Evolutionary conservation across 2,329 filamentous ascomycete genomes (phyloP).

Genomic region (Gaeumannomyces sp.): DNA sequence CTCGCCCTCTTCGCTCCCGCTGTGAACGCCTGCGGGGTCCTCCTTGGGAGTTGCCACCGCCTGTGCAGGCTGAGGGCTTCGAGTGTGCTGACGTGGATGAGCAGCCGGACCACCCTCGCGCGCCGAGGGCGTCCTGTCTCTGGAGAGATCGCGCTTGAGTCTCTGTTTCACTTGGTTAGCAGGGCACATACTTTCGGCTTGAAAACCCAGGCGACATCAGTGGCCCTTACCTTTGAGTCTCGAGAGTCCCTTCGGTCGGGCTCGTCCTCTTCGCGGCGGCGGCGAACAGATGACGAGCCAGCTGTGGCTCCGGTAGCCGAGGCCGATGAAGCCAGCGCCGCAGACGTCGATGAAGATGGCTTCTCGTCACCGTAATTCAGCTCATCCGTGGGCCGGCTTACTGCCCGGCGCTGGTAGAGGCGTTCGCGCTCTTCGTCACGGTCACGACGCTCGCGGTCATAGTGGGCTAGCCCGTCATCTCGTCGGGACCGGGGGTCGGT

Average conservation of each 20-base stretch:
- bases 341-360: constrained; percentile 26
- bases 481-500: constrained; percentile 50
- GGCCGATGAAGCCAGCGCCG: constrained; percentile 38
- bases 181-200: neutral
- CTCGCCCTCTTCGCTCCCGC: constrained; percentile 94
- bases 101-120: neutral
- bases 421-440: constrained; percentile 88
- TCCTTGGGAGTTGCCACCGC: constrained; percentile 26
- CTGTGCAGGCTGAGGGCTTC: constrained; percentile 27
- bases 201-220: neutral
- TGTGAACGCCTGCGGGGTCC: constrained; percentile 61
- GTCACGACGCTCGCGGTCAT: constrained; percentile 81
- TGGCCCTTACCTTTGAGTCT: constrained; percentile 55
- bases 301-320: neutral
- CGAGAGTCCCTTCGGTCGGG: constrained; percentile 58
- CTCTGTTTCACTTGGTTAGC: constrained; percentile 38
- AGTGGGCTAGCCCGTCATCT: constrained; percentile 58
- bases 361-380: constrained; percentile 82
- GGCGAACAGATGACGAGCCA: constrained; percentile 47
- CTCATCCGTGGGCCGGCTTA: constrained; percentile 74
- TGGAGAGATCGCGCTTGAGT: constrained; percentile 25
- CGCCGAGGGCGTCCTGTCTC: constrained; percentile 23
- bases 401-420: constrained; percentile 69
- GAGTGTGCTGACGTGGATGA: constrained; percentile 24
- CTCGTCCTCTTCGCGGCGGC: constrained; percentile 72